Evolutionary conservation across 441 rosid genomes (phyloP).

Genomic region (Euphorbia celastroides): DNA sequence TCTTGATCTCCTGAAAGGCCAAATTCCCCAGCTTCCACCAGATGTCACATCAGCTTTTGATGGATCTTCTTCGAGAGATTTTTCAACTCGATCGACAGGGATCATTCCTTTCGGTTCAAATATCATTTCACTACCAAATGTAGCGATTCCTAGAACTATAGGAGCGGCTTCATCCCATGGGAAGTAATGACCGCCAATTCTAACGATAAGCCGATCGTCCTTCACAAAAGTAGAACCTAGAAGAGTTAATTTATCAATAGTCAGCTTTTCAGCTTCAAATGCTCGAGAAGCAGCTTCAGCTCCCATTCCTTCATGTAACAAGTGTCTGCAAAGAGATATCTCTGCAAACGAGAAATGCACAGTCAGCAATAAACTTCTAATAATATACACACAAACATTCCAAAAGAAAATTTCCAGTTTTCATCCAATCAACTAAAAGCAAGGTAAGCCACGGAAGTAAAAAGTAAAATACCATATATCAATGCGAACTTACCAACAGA

Average conservation of each 20-base stretch:
- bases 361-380: slow-evolving; percentile 5
- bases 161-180: slow-evolving; percentile 66
- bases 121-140: slow-evolving; percentile 41
- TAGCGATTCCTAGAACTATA: slow-evolving; percentile 44
- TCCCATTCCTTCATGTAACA: slow-evolving; percentile 50
- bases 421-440: slow-evolving; percentile 9
- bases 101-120: slow-evolving; percentile 59
- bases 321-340: slow-evolving; percentile 61
- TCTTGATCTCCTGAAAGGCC: slow-evolving; percentile 74
- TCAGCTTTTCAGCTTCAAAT: slow-evolving; percentile 53
- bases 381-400: not conserved
- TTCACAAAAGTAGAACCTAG: slow-evolving; percentile 44
- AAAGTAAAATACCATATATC: not conserved
- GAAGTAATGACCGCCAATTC: slow-evolving; percentile 46
- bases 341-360: slow-evolving; percentile 43
- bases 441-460: slow-evolving; percentile 6
- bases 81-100: slow-evolving; percentile 44
- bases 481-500: slow-evolving; percentile 52
- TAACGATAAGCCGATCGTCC: slow-evolving; percentile 53
- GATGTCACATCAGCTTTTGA: slow-evolving; percentile 30
- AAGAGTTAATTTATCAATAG: slow-evolving; percentile 36
- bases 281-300: slow-evolving; percentile 58
- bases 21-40: slow-evolving; percentile 73
- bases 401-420: not conserved
- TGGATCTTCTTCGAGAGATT: slow-evolving; percentile 35